Base-by-base conservation (phyloP, 2,329 filamentous ascomycete species). In the Didymella pomorum region DNA sequence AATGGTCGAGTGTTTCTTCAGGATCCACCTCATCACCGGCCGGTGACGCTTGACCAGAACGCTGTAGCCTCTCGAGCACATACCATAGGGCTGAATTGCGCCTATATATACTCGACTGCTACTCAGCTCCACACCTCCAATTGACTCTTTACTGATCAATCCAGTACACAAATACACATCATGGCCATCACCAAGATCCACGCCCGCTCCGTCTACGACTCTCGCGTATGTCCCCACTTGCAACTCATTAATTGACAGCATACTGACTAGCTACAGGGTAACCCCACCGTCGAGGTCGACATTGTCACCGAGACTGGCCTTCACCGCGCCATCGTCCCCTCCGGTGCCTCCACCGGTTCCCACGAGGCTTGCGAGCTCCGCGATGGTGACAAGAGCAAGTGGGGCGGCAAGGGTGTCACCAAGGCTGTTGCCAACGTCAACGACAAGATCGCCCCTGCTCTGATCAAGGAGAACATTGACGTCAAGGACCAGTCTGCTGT, bases 251-350 rank as follows among this genome's bases (percentile, higher is more conserved):
- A 21, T 52, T 39, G 51, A 47, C 42, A 31, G n/a, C n/a, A 23
- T 54, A 48, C 60, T 70, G 49, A 69, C 56, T 14, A 28, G 20
- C 35, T 43, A n/a, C 35, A 71, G 68, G 87, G 87, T 79, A 99
- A 99, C 89, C 95, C 95, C 76, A 99, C 95, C 79, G 94, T 97
- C 77, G 94, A 98, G 87, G 94, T 98, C 76, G 94, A 97, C 80
- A 88, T 97, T 73, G 90, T 96, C 83, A 97, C 93, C 73, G 92
- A 96, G 84, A 96, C 91, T 74, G 94, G 94, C 77, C 89, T 98
- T 66, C 93, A 97, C 88, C 93, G 94, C 78, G 93, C 94, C 79
- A 97, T 97, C 79, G 94, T 98, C 65, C 94, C 94, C 75, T 97
- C 93, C 69, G 94, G 94, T 80, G 94, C 94, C 76, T 97, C 94